Conservation (phyloP, 345 rosid genomes). For the Lepidium sativum region DNA sequence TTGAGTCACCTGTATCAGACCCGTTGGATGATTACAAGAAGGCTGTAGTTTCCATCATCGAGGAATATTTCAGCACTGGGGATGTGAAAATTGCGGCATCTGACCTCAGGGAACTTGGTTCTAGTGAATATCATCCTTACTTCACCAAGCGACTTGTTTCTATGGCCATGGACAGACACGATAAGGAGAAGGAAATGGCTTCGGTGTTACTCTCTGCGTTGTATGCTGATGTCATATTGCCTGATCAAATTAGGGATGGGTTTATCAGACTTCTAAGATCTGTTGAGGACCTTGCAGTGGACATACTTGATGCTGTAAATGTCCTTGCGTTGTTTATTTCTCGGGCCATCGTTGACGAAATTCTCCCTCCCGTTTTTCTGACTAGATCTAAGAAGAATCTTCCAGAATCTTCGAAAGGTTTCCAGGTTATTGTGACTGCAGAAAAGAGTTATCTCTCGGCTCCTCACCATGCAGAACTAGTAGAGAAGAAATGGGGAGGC, state of each 20-base stretch:
- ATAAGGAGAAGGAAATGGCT: constrained; percentile 99
- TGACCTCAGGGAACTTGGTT: constrained; percentile 92
- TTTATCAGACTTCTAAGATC: constrained; percentile 94
- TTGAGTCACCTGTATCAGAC: constrained; percentile 75
- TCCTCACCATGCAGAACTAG: constrained; percentile 96
- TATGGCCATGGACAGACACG: constrained; percentile 97
- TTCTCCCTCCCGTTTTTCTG: constrained; percentile 87
- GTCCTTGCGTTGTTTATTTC: constrained; percentile 89
- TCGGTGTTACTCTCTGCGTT: constrained; percentile 86
- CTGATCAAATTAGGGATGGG: constrained; percentile 86
- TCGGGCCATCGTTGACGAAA: constrained; percentile 94
- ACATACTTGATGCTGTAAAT: constrained; percentile 82
- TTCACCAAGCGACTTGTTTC: constrained; percentile 89
- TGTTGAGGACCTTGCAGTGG: constrained; percentile 91
- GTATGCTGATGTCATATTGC: constrained; percentile 87
- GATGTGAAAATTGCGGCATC: constrained; percentile 91
- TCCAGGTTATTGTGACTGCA: constrained; percentile 71
- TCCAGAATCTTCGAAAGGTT: constrained; percentile 72
- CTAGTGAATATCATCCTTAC: constrained; percentile 79
- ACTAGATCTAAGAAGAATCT: constrained; percentile 71
- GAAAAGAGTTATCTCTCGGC: constrained; percentile 98
- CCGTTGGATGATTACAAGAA: constrained; percentile 93
- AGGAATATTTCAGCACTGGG: constrained; percentile 88
- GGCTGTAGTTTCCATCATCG: constrained; percentile 71
- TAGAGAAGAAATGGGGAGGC: constrained; percentile 99